phyloP scores from a whole-genome alignment of 306 rosid genomes.

The Cyclanthera cordifolia region DNA sequence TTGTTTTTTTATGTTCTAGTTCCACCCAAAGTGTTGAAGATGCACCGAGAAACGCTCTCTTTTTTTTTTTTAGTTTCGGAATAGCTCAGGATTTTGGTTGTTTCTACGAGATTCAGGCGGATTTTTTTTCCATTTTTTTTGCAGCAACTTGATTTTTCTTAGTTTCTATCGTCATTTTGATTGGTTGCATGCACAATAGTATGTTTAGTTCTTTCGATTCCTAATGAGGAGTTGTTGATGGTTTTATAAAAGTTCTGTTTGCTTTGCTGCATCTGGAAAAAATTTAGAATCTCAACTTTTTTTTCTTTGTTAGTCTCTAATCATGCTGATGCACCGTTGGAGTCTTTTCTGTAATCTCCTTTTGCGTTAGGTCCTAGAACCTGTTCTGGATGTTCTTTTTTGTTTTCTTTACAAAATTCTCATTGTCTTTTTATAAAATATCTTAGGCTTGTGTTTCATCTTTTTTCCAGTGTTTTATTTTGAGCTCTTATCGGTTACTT shows the following conservation, averaged over 20 bases:
- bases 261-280: too few species aligned
- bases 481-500: neutral
- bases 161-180: too few species aligned
- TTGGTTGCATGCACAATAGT: neutral
- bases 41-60: neutral
- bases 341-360: too few species aligned
- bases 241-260: neutral
- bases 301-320: neutral
- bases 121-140: too few species aligned
- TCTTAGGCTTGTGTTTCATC: too few species aligned
- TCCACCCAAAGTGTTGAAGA: neutral
- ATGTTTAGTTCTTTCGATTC: neutral
- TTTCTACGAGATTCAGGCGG: too few species aligned
- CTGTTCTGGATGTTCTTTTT: neutral
- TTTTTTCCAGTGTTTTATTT: neutral
- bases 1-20: neutral
- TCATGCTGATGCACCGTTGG: neutral
- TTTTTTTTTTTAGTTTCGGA: neutral
- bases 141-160: too few species aligned
- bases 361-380: neutral
- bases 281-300: neutral
- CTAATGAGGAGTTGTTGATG: neutral
- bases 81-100: neutral
- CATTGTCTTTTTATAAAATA: neutral
- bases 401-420: too few species aligned